Base-by-base conservation (phyloP, 2,329 filamentous ascomycete genomes). In the Pseudogymnoascus sp. region DNA sequence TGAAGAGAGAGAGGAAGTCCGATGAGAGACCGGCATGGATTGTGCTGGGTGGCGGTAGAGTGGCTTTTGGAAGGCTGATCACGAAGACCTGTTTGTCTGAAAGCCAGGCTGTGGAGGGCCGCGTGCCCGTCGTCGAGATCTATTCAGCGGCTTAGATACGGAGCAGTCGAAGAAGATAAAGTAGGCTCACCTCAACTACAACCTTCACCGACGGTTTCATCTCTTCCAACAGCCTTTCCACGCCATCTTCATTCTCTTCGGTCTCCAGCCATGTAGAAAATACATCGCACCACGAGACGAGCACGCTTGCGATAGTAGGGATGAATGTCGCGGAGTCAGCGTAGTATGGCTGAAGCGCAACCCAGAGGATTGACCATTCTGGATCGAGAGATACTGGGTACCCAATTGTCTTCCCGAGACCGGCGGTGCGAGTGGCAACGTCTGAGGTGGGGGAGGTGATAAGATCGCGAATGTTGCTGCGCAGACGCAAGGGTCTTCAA, bases 351-450 rank as follows among this genome's bases (percentile, higher is more conserved):
- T 74, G 74, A 1, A 79, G 69, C 12, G 74, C 73, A 10, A 72
- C 69, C 55, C 76, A 66, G 12, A 80, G 70, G 52, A 77, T 73
- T 5, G 69, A 67, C 77, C 78, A 81, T 67, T 80, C 75, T 0
- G 77, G 77, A 5, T 77, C 71, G 37, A 76, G 69, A 21, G 66
- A 65, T 15, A 79, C 69, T 0, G 73, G 63, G 31, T 76, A 73
- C 1, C 80, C 79, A 12, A 81, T 69, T 8, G 58, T 63, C n/a
- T n/a, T 58, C 40, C 45, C 61, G 27, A 67, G 27, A n/a, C 35
- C 18, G 13, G 59, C 48, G n/a, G 58, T 60, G 10, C 62, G 65
- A 31, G 37, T 10, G 0, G 40, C 58, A 13, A 67, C 29, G 5
- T 60, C 27, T 1, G 61, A 65, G 12, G 60, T 61, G 39, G 61